Base-by-base conservation (phyloP, 148 eudicot genomes). In the Drosera capensis region DNA sequence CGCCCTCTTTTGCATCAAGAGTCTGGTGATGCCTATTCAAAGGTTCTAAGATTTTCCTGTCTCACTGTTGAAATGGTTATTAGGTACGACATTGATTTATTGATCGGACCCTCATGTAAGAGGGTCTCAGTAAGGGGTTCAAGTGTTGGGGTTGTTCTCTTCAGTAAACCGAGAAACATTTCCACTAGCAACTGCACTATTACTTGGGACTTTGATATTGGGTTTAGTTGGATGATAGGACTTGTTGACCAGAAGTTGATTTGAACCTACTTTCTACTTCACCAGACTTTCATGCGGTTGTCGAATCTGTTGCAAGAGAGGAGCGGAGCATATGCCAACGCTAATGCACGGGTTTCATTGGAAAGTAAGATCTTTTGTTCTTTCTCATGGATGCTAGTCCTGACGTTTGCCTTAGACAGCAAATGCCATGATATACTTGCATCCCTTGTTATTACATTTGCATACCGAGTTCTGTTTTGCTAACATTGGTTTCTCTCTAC, bases 1-100 rank as follows among this genome's bases (percentile, higher is more conserved):
- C 95, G 99, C 3, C 99, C 99, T 23, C 77, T 90, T 25, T 59
- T 85, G 63, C 74, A 71, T 56, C 57, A 68, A 9, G 88, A 69
- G 52, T 41, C 74, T 7, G 94, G 79, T 17, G 93, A 90, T 70
- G 88, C 82, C 36, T 90, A 80, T 67, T 22, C 77, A 17, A 55
- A 68, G 85, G 99, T 85, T 56, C 52, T 61, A 14, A 31, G 45
- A 5, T 19, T 41, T 14, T 46, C 49, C 26, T 46, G 29, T 34
- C 36, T 22, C 20, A 36, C 14, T 5, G 43, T 6, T 13, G 8
- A 41, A 4, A 25, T 30, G 16, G 14, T 37, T 6, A 8, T 0
- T 37, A 11, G 5, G 11, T 5, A 5, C 31, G 7, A 28, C 11
- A 11, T 28, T 11, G 11, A n/a, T 5, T 5, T 24, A 25, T 46